These are phyloP conservation scores for Pyricularia sp. DNA, from an alignment of 2,329 filamentous ascomycete species.

Conservation along the genomic window DNA sequence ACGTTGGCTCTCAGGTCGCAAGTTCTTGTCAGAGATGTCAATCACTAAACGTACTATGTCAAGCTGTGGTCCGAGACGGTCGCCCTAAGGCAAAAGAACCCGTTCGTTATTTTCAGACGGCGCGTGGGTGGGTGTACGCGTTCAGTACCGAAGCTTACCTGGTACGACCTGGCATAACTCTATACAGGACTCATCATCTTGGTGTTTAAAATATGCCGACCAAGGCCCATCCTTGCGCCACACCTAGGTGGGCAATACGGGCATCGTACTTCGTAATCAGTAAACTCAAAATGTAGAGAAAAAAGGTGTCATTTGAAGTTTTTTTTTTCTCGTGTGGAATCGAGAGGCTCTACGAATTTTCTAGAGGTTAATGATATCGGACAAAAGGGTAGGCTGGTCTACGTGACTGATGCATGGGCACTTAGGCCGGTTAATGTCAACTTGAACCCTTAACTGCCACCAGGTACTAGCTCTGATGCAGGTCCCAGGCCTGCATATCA, in stretches of 20 bases:
- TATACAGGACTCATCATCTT: not conserved
- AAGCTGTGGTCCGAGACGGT: constrained; percentile 5
- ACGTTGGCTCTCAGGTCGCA: constrained; percentile 6
- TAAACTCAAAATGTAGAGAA: not conserved
- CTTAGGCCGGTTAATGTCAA: not conserved
- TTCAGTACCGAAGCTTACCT: not conserved
- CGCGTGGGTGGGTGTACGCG: not conserved
- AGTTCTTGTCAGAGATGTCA: constrained; percentile 6
- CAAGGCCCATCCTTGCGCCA: not conserved
- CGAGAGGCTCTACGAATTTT: not conserved
- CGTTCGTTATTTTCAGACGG: not conserved
- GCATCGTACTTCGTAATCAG: not conserved
- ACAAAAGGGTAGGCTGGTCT: not conserved
- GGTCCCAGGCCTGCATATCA: not conserved
- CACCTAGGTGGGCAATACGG: not conserved
- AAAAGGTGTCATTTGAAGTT: not conserved
- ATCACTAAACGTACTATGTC: constrained; percentile 1
- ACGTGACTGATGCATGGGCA: not conserved
- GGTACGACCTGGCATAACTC: too few species aligned
- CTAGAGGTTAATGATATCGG: not conserved
- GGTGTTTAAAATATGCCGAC: not conserved
- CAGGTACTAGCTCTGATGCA: not conserved
- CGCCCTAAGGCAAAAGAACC: not conserved
- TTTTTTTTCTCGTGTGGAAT: not conserved
- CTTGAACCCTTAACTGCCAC: not conserved